Evolutionary conservation across 495 filamentous ascomycete species (phyloP).

Genomic region (Aspergillus biplanus): DNA sequence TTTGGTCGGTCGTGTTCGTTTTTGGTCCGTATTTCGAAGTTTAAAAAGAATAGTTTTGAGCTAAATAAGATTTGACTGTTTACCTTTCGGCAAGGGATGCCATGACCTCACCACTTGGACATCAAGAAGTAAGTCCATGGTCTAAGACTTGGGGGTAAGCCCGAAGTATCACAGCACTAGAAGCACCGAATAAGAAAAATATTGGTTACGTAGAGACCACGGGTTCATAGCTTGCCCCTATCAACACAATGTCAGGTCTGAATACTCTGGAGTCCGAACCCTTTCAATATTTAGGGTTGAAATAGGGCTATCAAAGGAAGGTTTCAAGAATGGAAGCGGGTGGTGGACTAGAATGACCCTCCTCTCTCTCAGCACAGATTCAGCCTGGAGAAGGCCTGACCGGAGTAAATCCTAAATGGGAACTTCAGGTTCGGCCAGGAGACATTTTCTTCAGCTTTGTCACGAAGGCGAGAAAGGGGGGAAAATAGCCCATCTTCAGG

Average conservation of each 20-base stretch:
- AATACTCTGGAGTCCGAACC: no score
- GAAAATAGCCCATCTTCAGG: not conserved
- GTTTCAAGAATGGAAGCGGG: not conserved
- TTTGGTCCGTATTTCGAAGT: not conserved
- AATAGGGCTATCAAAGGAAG: not conserved
- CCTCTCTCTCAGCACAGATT: not conserved
- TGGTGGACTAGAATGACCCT: not conserved
- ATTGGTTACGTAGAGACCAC: not conserved
- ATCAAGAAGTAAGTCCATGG: not conserved
- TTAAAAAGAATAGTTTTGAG: not conserved
- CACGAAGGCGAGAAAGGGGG: not conserved
- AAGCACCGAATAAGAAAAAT: not conserved
- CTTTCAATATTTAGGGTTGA: no score
- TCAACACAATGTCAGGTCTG: not conserved
- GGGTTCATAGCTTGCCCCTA: not conserved
- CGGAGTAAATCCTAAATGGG: not conserved
- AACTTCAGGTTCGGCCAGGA: not conserved
- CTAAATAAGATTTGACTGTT: not conserved
- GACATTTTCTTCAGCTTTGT: not conserved
- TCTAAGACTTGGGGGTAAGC: no score
- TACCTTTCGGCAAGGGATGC: not conserved
- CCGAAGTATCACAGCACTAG: not conserved
- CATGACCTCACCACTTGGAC: conserved; percentile 11
- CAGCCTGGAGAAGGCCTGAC: not conserved
- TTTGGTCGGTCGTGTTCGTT: not conserved